Conservation (phyloP, 257 asterid species). For the Solanum acaule region DNA sequence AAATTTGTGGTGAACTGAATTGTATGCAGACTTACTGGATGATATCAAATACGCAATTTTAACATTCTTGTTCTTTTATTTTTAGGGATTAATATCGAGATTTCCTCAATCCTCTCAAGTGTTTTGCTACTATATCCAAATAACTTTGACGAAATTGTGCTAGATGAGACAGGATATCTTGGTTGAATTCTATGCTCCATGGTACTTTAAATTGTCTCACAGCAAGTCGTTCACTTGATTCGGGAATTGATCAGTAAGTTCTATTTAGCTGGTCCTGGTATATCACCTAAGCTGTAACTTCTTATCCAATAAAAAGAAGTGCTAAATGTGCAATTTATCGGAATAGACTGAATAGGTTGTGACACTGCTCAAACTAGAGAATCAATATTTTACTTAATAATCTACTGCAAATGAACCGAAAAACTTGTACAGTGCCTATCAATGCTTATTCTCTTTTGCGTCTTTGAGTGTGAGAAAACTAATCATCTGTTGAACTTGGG, state of each 20-base stretch:
- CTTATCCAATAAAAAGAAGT: not conserved
- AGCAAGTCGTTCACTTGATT: not conserved
- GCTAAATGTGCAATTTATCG: not conserved
- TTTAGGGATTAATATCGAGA: conserved; percentile 54
- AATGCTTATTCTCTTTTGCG: not conserved
- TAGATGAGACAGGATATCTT: conserved; percentile 70
- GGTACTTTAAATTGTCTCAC: conserved; percentile 30
- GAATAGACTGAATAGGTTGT: conserved; percentile 52
- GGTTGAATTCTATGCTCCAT: conserved; percentile 90
- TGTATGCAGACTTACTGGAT: not conserved
- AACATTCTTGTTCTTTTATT: not conserved
- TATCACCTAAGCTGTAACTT: not conserved
- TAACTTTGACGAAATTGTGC: conserved; percentile 72
- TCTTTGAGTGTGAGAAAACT: not conserved
- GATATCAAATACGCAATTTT: not conserved
- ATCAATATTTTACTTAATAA: not conserved
- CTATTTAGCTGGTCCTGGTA: not conserved
- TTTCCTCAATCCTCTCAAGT: not conserved
- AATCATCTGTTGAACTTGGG: not conserved
- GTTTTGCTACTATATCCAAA: conserved; percentile 28
- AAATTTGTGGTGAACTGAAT: not conserved
- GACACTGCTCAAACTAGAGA: conserved; percentile 42
- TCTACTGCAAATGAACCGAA: not conserved
- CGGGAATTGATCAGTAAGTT: not conserved
- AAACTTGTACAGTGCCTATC: not conserved